Evolutionary conservation across 495 filamentous ascomycete species (phyloP).

Genomic region (Neurospora sp.): DNA sequence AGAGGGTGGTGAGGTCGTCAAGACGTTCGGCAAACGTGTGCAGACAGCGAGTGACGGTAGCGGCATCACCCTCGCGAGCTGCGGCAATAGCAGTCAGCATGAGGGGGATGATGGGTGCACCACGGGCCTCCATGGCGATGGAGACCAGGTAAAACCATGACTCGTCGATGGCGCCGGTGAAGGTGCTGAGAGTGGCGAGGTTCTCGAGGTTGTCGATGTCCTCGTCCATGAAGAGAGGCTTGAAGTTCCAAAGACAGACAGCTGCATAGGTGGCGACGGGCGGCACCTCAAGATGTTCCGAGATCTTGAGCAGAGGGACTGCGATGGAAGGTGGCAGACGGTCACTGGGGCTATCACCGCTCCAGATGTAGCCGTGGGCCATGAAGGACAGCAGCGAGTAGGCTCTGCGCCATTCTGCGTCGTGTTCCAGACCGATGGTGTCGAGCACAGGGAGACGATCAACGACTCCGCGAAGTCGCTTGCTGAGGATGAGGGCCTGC

Average conservation of each 20-base stretch:
- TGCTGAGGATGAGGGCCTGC: conserved; percentile 77
- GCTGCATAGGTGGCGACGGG: conserved; percentile 93
- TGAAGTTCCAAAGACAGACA: conserved; percentile 92
- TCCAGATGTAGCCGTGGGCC: conserved; percentile 91
- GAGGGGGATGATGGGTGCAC: conserved; percentile 75
- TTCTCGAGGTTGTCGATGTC: conserved; percentile 74
- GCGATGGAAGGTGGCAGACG: conserved; percentile 77
- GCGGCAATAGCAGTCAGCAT: conserved; percentile 84
- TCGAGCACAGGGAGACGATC: conserved; percentile 73
- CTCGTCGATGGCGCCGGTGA: conserved; percentile 93
- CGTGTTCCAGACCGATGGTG: conserved; percentile 64
- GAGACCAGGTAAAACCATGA: conserved; percentile 98
- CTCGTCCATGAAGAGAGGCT: conserved; percentile 73
- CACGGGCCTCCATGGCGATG: conserved; percentile 89
- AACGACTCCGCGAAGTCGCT: conserved; percentile 63
- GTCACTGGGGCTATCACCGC: conserved; percentile 72
- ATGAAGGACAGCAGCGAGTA: conserved; percentile 84
- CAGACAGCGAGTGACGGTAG: conserved; percentile 64
- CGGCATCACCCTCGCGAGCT: conserved; percentile 58
- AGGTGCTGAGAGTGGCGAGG: conserved; percentile 72
- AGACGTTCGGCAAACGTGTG: conserved; percentile 72
- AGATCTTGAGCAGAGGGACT: conserved; percentile 70
- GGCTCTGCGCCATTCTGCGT: conserved; percentile 85
- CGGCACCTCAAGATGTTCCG: conserved; percentile 72
- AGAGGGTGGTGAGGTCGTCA: conserved; percentile 65